phyloP scores from a whole-genome alignment of 164 flowering plant species.

The Protea cynaroides region DNA sequence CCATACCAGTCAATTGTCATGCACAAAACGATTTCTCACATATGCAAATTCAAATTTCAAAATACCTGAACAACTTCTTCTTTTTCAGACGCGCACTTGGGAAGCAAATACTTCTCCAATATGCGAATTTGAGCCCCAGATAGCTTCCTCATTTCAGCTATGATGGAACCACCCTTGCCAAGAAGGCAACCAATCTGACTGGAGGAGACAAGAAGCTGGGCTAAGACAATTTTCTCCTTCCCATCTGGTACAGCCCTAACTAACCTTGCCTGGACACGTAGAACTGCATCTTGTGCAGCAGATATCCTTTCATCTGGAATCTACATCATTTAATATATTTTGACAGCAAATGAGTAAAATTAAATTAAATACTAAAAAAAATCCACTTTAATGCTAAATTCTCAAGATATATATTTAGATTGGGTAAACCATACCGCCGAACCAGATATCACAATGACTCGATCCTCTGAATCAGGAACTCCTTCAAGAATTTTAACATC shows the following conservation, averaged over 20 bases:
- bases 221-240: constrained; percentile 43
- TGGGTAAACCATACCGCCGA: constrained; percentile 46
- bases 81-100: constrained; percentile 60
- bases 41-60: neutral
- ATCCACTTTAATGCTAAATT: neutral
- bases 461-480: constrained; percentile 58
- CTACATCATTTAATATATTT: constrained; percentile 41
- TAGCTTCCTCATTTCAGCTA: constrained; percentile 81
- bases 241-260: constrained; percentile 52
- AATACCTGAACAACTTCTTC: constrained; percentile 93
- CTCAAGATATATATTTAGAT: neutral
- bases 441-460: constrained; percentile 75
- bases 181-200: constrained; percentile 85
- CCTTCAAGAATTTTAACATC: constrained; percentile 75
- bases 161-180: constrained; percentile 87
- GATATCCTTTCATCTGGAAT: constrained; percentile 89
- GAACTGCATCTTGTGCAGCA: constrained; percentile 82
- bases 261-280: constrained; percentile 75
- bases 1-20: too few species aligned
- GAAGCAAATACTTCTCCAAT: constrained; percentile 75
- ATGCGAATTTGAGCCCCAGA: constrained; percentile 84
- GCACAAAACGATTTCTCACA: neutral
- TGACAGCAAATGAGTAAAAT: neutral
- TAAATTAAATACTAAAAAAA: neutral
- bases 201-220: constrained; percentile 71